Evolutionary conservation across 2,329 filamentous ascomycete species (phyloP), one percentile per base, ranked within the genome.

Genomic region (Rhexocercosporidium sp.): DNA sequence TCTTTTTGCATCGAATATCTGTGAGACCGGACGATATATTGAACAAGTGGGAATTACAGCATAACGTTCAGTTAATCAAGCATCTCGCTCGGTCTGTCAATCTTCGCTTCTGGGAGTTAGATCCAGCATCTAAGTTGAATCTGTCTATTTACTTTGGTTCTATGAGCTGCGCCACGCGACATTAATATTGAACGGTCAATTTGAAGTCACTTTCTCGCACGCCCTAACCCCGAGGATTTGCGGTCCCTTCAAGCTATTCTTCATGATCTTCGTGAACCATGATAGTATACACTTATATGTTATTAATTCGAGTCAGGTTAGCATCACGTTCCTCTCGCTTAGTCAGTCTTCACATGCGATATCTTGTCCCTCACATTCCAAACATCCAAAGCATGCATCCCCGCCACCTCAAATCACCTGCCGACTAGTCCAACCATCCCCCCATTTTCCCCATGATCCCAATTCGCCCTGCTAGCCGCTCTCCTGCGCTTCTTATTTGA

Each of bases 401-500:
- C 64, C 57, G 53, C 44, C 39, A 27, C 44, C 3, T 34, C n/a
- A n/a, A n/a, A n/a, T n/a, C n/a, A n/a, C n/a, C 54, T 14, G 20
- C 18, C 20, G 9, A 12, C 46, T 5, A 31, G 9, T 9, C 29
- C 29, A 31, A 31, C 41, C 37, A 25, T 12, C 27, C 18, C 9
- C 39, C 64, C 27, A 31, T 18, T 6, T 54, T 53, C 65, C 53
- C 59, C 65, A 66, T 63, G 59, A 59, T 66, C 49, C 25, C 41
- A 34, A 18, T 27, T 20, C 37, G 44, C 60, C 14, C 53, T 51
- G 54, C 64, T 46, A 66, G 61, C 61, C 34, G 29, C 65, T 34
- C 44, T 54, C 14, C 49, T 22, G 37, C 12, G 51, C 59, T 57
- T 59, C 60, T 22, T 34, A 66, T 66, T 67, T 63, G 68, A 67